Percentiles rank a stretch among this genome's conserved stretches.
Evolutionary conservation across 306 rosid genomes (phyloP).

Genomic region (barrel medic (Medicago truncatula)): DNA sequence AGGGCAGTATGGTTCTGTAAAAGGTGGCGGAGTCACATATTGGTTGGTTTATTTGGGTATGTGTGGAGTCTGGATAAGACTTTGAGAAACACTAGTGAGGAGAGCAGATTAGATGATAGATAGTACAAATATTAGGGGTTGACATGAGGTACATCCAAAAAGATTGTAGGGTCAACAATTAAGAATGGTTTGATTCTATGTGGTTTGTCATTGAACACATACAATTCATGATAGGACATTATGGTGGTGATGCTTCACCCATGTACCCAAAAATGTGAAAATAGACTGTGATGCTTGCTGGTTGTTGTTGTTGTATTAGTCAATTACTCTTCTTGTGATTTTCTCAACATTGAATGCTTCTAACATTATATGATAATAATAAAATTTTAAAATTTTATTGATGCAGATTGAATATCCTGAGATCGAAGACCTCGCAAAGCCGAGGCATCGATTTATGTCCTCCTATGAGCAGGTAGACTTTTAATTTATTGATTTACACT

Average conservation of each 20-base stretch:
- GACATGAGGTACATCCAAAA: background rate
- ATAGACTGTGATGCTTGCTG: background rate
- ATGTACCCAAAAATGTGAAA: background rate
- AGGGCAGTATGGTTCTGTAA: background rate
- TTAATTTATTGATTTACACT: conserved; percentile 17
- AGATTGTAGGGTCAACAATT: background rate
- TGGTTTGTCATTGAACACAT: background rate
- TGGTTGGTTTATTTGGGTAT: conserved; percentile 11
- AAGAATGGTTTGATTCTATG: background rate
- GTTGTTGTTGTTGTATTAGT: background rate
- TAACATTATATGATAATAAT: background rate
- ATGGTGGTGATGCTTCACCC: background rate
- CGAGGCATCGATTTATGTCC: conserved; percentile 96
- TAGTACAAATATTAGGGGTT: background rate
- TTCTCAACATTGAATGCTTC: background rate
- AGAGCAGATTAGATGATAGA: background rate
- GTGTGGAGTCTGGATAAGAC: background rate
- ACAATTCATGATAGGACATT: background rate
- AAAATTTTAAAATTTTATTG: background rate
- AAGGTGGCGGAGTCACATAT: background rate
- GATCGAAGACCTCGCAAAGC: conserved; percentile 89
- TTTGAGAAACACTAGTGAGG: background rate
- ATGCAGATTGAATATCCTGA: conserved; percentile 96
- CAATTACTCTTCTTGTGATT: background rate
- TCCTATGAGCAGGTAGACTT: conserved; percentile 86